Conservation (phyloP, 2,329 filamentous ascomycete species). For the Penicillium concentricum region DNA sequence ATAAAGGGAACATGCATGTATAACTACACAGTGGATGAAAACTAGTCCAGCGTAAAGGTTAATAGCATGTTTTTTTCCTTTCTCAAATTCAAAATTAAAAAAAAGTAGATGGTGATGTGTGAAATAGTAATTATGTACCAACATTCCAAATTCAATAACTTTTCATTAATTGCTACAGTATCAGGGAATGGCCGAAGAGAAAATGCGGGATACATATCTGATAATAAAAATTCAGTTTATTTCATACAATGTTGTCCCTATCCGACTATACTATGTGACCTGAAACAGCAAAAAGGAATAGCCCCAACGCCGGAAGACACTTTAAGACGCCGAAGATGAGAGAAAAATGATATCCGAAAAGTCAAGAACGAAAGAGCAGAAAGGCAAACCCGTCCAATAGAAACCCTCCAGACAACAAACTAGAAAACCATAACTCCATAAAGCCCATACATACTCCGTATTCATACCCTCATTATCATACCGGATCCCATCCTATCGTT, state of each 20-base stretch:
- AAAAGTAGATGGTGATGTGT: no score
- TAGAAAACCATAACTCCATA: neutral
- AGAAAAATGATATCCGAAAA: neutral
- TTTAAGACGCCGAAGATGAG: neutral
- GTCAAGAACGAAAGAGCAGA: neutral
- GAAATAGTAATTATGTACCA: no score
- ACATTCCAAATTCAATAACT: neutral
- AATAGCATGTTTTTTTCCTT: no score
- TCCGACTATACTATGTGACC: neutral
- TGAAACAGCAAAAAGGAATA: neutral
- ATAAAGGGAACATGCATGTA: neutral
- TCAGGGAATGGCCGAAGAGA: neutral
- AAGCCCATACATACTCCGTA: neutral
- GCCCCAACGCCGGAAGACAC: neutral
- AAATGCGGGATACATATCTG: neutral
- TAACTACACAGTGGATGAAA: neutral
- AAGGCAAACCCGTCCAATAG: neutral
- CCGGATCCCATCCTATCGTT: conserved; percentile 6
- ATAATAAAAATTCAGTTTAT: neutral
- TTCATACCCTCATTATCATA: conserved; percentile 3
- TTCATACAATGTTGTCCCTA: neutral
- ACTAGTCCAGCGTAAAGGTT: no score
- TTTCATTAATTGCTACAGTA: neutral
- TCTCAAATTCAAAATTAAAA: no score
- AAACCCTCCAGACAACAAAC: neutral